Evolutionary conservation across 169 alveolate species (phyloP), one percentile per base, ranked within the genome.

Genomic region (Eimeria maxima): DNA sequence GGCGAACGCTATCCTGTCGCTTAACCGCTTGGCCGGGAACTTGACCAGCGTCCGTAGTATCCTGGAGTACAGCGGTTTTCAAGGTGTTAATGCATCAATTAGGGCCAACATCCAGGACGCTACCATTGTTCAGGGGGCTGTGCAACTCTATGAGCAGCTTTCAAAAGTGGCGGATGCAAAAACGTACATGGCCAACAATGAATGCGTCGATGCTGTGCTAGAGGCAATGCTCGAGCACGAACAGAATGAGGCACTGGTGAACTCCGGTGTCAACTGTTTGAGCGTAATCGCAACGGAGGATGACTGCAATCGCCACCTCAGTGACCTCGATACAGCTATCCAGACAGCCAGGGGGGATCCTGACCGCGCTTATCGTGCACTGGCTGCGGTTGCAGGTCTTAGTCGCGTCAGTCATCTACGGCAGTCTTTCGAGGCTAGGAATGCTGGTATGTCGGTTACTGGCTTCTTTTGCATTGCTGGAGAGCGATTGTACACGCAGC

Each of bases 341-440:
- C 97, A 96, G 87, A 89, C 96, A 44, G 98, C 98, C 76, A 95
- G 97, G 71, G 95, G 97, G 20, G 98, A 97, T 47, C 98, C 98
- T 44, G 99, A 98, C 69, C 97, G 96, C 55, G 98, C 99, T 29
- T 98, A 97, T 94, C 96, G 97, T 80, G 97, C 97, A 33, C 93
- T 98, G 81, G 99, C 99, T 11, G 99, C 99, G 20, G 97, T 98
- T 50, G 97, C 99, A 1, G 99, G 99, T 29, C 96, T 98, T 20
- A 97, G 98, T 86, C 97, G 98, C 74, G 97, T 98, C 6, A 96
- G 96, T 47, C 96, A 98, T 8, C 96, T 98, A 57, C 95, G 97
- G 57, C 97, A 96, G 47, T 96, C 89, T 69, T 90, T 95, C 69
- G 93, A 88, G 69, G 93, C 73, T n/a, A 95, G 94, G 27, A 74